These are phyloP conservation scores for Sporisorium exsertum DNA, from an alignment of 1,284 basidiomycete species.

Conservation along the genomic window DNA sequence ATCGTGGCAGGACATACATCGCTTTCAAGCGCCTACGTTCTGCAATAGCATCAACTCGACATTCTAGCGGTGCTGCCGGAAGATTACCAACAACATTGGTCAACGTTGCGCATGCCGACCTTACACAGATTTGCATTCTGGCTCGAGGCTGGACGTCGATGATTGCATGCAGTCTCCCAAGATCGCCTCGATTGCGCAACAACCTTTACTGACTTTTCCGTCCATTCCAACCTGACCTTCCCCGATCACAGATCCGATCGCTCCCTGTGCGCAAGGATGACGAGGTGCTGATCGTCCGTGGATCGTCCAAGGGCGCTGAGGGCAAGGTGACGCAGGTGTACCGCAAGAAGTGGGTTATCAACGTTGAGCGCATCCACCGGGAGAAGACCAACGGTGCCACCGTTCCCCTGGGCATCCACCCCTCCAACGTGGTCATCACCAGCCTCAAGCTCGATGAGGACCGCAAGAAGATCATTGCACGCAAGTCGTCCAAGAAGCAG, in stretches of 20 bases:
- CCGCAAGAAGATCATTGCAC: conserved; percentile 64
- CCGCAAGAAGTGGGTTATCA: conserved; percentile 99
- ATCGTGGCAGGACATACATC: not conserved
- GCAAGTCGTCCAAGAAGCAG: conserved; percentile 62
- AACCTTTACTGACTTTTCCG: not conserved
- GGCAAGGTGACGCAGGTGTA: conserved; percentile 80
- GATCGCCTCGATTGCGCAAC: conserved; percentile 26
- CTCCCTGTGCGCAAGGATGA: conserved; percentile 98
- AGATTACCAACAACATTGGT: not conserved
- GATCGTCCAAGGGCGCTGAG: conserved; percentile 81
- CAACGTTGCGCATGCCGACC: not conserved
- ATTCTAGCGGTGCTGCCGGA: no score
- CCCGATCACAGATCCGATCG: conserved; percentile 79
- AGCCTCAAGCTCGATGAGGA: conserved; percentile 69
- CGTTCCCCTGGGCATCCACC: conserved; percentile 92
- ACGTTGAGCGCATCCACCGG: conserved; percentile 96
- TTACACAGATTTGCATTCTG: not conserved
- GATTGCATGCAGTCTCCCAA: not conserved
- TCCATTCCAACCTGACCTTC: not conserved
- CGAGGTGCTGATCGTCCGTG: conserved; percentile 90
- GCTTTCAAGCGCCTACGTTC: not conserved
- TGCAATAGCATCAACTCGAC: no score
- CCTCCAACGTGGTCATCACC: conserved; percentile 92
- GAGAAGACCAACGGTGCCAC: conserved; percentile 98
- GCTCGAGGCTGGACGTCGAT: conserved; percentile 10